Base-by-base conservation (phyloP, 768 basidiomycete genomes). In the Hemileccinum rubropunctum region DNA sequence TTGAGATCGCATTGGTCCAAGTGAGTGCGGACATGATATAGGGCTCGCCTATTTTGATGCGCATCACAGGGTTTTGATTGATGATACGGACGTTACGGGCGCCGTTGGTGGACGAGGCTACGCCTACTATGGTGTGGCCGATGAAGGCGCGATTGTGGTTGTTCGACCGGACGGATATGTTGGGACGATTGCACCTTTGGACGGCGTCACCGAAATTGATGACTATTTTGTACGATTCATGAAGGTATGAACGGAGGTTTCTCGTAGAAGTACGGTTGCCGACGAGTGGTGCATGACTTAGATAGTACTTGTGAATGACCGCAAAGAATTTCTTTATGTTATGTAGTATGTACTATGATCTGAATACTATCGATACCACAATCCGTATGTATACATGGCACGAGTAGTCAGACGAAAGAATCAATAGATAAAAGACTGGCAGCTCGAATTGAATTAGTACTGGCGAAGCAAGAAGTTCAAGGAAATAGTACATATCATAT, bases 21-120 rank as follows among this genome's bases (percentile, higher is more conserved):
- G 73, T 76, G 33, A 58, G 68, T 56, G 3, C 23, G 17, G 1
- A n/a, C 37, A 36, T 23, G 12, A 40, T 45, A 21, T 7, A 21
- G 35, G 17, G 12, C 10, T 38, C 1, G 12, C 17, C 1, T 11
- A 6, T 28, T 2, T n/a, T 62, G 39, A 61, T 26, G 20, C 28
- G 18, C 9, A 14, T n/a, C 20, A 3, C 48, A 88, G 86, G 63
- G 77, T 83, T 6, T 70, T 82, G 27, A 69, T 84, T 12, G 86
- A 88, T 51, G 83, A 83, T 48, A 62, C 55, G 2, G 77, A 81
- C 51, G 51, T 75, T 28, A 67, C 62, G 14, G 76, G 74, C 3
- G 59, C 47, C 4, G 59, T 69, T 18, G 82, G 81, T 21, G 83
- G 82, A 3, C 71, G 72, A 32, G 83, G 79, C 4, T 86, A 87